These are phyloP conservation scores for Rhinocladiella mackenziei DNA, from an alignment of 2,329 filamentous ascomycete species.

Conservation along the genomic window DNA sequence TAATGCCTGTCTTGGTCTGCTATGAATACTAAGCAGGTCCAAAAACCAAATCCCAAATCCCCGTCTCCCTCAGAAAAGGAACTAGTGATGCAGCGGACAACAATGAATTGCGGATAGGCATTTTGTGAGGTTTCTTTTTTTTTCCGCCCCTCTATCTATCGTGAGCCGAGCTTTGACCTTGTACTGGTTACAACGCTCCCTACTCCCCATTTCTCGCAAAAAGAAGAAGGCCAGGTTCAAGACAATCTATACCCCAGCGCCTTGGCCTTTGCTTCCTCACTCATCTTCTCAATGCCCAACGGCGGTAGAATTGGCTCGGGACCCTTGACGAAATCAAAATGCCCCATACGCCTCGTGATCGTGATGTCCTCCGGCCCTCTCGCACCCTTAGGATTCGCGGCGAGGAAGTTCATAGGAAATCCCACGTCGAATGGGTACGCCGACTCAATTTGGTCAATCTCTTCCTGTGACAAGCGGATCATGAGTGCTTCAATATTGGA, in stretches of 20 bases:
- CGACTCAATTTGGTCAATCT: slow-evolving; percentile 53
- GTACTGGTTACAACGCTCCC: too few relatives aligned
- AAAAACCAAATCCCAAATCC: too few relatives aligned
- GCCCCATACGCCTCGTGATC: not conserved
- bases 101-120: too few relatives aligned
- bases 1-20: too few relatives aligned
- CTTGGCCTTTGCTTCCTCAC: not conserved
- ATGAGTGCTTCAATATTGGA: slow-evolving; percentile 56
- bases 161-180: too few relatives aligned
- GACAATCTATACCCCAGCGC: not conserved
- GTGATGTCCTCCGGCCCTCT: not conserved
- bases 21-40: too few relatives aligned
- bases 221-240: not conserved
- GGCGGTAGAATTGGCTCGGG: not conserved
- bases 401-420: slow-evolving; percentile 47
- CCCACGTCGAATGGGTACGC: slow-evolving; percentile 53
- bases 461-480: slow-evolving; percentile 48
- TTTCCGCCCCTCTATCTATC: too few relatives aligned
- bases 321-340: not conserved
- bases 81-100: too few relatives aligned
- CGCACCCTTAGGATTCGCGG: slow-evolving; percentile 4
- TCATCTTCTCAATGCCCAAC: not conserved
- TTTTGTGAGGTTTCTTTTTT: too few relatives aligned
- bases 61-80: too few relatives aligned
- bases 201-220: not conserved